Conservation (phyloP, 352 stramenopile species). For the Globisporangium nagaii region DNA sequence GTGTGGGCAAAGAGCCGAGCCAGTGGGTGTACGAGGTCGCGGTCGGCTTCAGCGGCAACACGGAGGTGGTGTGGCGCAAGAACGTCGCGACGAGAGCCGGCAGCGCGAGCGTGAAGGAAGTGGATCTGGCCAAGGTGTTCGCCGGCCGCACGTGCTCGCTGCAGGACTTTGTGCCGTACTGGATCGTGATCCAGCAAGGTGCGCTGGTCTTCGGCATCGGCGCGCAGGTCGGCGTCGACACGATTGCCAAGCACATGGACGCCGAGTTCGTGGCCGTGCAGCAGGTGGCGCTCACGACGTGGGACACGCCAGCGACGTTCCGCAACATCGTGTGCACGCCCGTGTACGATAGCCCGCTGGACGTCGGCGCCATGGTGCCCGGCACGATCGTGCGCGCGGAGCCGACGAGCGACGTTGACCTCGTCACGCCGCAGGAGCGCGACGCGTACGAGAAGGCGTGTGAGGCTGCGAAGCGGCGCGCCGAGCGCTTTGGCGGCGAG, state of each 20-base stretch:
- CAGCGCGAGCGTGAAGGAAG: slow-evolving; percentile 26
- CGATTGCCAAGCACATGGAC: slow-evolving; percentile 47
- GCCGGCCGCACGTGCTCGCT: slow-evolving; percentile 57
- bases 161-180: slow-evolving; percentile 65
- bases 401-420: slow-evolving; percentile 41
- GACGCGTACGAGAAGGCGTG: slow-evolving; percentile 43
- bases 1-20: slow-evolving; percentile 4
- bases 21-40: slow-evolving; percentile 66
- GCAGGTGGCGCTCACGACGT: slow-evolving; percentile 57
- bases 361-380: slow-evolving; percentile 34
- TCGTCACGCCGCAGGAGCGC: slow-evolving; percentile 52
- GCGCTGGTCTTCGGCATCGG: slow-evolving; percentile 49
- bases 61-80: slow-evolving; percentile 68
- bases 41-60: slow-evolving; percentile 67
- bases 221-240: slow-evolving; percentile 41
- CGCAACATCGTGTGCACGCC: slow-evolving; percentile 37
- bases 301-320: slow-evolving; percentile 48
- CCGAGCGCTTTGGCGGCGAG: slow-evolving; percentile 56
- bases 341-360: slow-evolving; percentile 25
- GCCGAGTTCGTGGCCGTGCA: slow-evolving; percentile 27
- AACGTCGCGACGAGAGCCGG: slow-evolving; percentile 8
- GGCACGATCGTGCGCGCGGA: slow-evolving; percentile 58
- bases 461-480: slow-evolving; percentile 36
- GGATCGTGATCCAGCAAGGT: slow-evolving; percentile 46
- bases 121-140: slow-evolving; percentile 58